Evolutionary conservation across 1,139 yeast genomes (phyloP).

Genomic region (Scheffersomyces lignicola): DNA sequence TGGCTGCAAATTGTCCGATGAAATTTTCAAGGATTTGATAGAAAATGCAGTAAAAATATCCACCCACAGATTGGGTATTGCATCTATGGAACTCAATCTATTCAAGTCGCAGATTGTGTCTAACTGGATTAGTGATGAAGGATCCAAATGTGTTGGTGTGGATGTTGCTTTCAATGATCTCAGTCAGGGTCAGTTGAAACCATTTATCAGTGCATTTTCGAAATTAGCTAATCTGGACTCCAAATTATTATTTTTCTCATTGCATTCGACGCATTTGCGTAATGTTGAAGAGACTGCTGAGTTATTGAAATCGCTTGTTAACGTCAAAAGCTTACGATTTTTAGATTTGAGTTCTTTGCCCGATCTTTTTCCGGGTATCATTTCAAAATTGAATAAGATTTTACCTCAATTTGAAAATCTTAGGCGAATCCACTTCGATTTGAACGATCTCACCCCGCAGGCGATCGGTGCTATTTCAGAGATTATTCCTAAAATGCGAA

Average conservation of each 20-base stretch:
- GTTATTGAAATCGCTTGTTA: conserved; percentile 51
- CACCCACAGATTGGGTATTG: conserved; percentile 76
- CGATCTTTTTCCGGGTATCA: conserved; percentile 67
- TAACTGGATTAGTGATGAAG: conserved; percentile 58
- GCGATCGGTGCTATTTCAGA: conserved; percentile 69
- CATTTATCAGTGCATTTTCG: conserved; percentile 48
- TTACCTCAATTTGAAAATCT: conserved; percentile 67
- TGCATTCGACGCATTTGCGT: conserved; percentile 65
- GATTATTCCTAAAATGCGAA: conserved; percentile 65
- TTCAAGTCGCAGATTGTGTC: conserved; percentile 58
- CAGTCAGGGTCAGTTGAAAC: conserved; percentile 50
- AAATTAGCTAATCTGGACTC: conserved; percentile 24
- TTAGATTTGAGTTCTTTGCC: conserved; percentile 79
- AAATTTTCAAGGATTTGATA: conserved; percentile 51
- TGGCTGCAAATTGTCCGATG: conserved; percentile 68
- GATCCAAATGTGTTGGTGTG: conserved; percentile 68
- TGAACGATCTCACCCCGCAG: conserved; percentile 62
- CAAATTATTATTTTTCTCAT: conserved; percentile 60
- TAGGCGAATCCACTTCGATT: conserved; percentile 76
- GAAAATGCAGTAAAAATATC: conserved; percentile 50
- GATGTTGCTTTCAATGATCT: conserved; percentile 85
- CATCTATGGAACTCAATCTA: conserved; percentile 62
- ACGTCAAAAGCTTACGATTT: conserved; percentile 60
- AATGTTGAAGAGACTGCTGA: conserved; percentile 55
- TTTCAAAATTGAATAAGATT: conserved; percentile 58